A percentile compares a stretch with the other conserved stretches of the same genome.
Evolutionary conservation across 495 filamentous ascomycete genomes (phyloP).

Genomic region (Trichoderma asperelloides): DNA sequence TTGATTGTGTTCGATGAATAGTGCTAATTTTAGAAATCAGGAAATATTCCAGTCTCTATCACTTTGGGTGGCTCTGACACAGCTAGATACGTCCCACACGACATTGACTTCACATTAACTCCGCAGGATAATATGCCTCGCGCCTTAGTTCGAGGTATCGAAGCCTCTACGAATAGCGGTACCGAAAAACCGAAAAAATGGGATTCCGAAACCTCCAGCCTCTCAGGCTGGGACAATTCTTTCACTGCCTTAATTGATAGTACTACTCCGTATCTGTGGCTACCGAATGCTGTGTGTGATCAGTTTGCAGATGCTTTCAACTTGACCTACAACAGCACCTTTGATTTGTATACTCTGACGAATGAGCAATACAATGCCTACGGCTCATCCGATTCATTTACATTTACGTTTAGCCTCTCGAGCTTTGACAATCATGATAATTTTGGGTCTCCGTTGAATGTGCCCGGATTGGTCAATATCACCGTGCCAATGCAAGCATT

Average conservation of each 20-base stretch:
- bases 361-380: conserved; percentile 26
- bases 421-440: conserved; percentile 37
- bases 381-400: conserved; percentile 26
- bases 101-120: conserved; percentile 45
- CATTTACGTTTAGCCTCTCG: conserved; percentile 52
- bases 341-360: conserved; percentile 33
- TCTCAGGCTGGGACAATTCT: conserved; percentile 37
- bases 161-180: conserved; percentile 24
- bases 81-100: conserved; percentile 46
- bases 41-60: conserved; percentile 42
- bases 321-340: conserved; percentile 45
- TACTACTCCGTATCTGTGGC: conserved; percentile 59
- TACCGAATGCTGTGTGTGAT: conserved; percentile 52
- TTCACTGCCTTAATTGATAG: conserved; percentile 53
- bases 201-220: conserved; percentile 26
- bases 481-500: conserved; percentile 57
- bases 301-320: conserved; percentile 52
- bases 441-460: conserved; percentile 32
- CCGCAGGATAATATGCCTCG: conserved; percentile 35
- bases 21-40: not conserved
- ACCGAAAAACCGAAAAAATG: conserved; percentile 29
- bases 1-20: not conserved
- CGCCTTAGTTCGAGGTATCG: conserved; percentile 47
- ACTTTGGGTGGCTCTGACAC: conserved; percentile 57
- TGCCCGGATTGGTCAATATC: conserved; percentile 47